Evolutionary conservation across 2,329 filamentous ascomycete species (phyloP), one percentile per base, ranked within the genome.

Genomic region (Pseudofabraea citricarpa): DNA sequence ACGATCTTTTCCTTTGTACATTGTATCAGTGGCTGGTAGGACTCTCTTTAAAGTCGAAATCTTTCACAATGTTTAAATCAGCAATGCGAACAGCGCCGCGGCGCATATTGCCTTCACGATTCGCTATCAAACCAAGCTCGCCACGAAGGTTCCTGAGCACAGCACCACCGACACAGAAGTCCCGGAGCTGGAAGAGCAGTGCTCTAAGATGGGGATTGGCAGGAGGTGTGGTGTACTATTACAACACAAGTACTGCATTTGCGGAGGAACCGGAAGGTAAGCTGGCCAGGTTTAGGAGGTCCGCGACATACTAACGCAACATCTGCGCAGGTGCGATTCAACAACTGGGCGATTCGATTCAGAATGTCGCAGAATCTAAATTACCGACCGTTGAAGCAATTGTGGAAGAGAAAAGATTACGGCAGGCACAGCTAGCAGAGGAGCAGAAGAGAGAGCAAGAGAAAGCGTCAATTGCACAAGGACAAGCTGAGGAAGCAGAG

Each of bases 221-320:
- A 0, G 74, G 72, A 46, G 88, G 77, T 16, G 81, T 84, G 36
- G 70, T 97, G 39, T 98, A 97, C 70, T 96, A 87, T 67, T 98
- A 97, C 67, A 95, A 90, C 71, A 96, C 90, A 6, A 91, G 85
- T 59, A 78, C 82, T 42, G 73, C 89, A 18, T 97, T 97, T 65
- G 87, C 90, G 13, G 88, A 96, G 57, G 85, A 94, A 65, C 78
- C 82, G 26, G 67, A 77, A 55, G 76, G 90, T 95, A 76, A 54
- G 85, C 67, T 27, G 4, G n/a, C n/a, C n/a, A n/a, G n/a, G n/a
- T n/a, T n/a, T n/a, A n/a, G n/a, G n/a, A n/a, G n/a, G n/a, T n/a
- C n/a, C n/a, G n/a, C n/a, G n/a, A n/a, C n/a, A n/a, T n/a, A n/a
- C n/a, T n/a, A n/a, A n/a, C n/a, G n/a, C n/a, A n/a, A n/a, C n/a